Base-by-base conservation (phyloP, 2,329 filamentous ascomycete species). In the Chalaropsis ovoidea region DNA sequence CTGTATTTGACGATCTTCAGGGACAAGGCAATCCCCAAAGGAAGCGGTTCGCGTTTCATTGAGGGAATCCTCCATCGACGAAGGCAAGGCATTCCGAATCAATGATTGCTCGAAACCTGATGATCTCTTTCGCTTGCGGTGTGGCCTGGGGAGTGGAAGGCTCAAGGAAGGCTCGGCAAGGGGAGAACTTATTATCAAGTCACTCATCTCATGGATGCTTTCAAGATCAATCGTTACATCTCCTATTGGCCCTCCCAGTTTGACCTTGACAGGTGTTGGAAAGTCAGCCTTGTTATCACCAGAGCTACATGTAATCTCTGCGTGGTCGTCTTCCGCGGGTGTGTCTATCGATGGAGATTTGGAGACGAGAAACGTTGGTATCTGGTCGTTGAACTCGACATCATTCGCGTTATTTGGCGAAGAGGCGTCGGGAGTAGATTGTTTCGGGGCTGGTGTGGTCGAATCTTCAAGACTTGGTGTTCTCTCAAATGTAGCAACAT, bases 141-240 rank as follows among this genome's bases (percentile, higher is more conserved):
- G 64, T n/a, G 62, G 31, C 7, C 54, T 47, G 52, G 39, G 31
- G n/a, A 43, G 35, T 1, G 66, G 47, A 42, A 60, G 42, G 11
- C 45, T 67, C 49, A 49, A 52, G 13, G 66, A 61, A 41, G 63
- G 63, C 22, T 67, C 66, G 7, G 63, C 66, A 15, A 67, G 39
- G 5, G 66, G 66, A n/a, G 63, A 67, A 17, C 66, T 67, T 43
- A 67, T 58, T 4, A 65, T 63, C 2, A 65, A 35, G 54, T 65
- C 63, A 7, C 39, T 61, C n/a, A n/a, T 47, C 4, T 52, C 58
- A 5, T 45, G n/a, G 17, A n/a, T n/a, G 6, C 54, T 35, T 8
- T 58, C 54, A 3, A 39, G 27, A n/a, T n/a, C 54, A 2, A 39
- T 39, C 31, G 27, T 58, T 10, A 58, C 17, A 19, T 58, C 27